These are phyloP conservation scores for Cladorrhinum sp. DNA, from an alignment of 2,329 filamentous ascomycete species.

Conservation along the genomic window DNA sequence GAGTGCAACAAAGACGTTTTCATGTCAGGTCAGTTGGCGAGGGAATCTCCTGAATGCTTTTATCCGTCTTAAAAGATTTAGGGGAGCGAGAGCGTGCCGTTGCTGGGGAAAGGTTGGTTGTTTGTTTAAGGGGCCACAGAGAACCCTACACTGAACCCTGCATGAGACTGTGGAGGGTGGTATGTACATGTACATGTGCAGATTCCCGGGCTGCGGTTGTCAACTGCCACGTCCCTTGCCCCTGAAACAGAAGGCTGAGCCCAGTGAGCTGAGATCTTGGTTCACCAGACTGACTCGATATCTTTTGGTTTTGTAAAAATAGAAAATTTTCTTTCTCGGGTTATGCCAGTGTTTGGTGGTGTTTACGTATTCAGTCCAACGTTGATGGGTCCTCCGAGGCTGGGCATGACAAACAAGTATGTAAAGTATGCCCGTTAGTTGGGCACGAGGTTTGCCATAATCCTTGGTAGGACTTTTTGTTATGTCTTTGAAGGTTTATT, in stretches of 20 bases:
- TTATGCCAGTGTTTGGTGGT: background rate
- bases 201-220: too few species aligned
- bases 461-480: background rate
- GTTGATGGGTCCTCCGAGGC: slow-evolving; percentile 18
- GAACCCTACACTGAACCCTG: too few species aligned
- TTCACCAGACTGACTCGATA: background rate
- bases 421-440: background rate
- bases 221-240: background rate
- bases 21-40: too few species aligned
- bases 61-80: too few species aligned
- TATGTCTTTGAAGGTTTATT: background rate
- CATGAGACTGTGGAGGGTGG: too few species aligned
- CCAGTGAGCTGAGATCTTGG: background rate
- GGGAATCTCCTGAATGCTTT: too few species aligned
- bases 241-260: background rate
- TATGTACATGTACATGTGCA: too few species aligned
- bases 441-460: background rate
- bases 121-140: too few species aligned
- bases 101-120: too few species aligned
- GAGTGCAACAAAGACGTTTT: too few species aligned
- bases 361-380: slow-evolving; percentile 16
- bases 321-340: background rate
- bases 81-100: too few species aligned
- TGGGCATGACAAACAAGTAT: slow-evolving; percentile 21
- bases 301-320: slow-evolving; percentile 5